Evolutionary conservation across 2,329 filamentous ascomycete genomes (phyloP), one percentile per base, ranked within the genome.

Genomic region (Arthroderma sp.): DNA sequence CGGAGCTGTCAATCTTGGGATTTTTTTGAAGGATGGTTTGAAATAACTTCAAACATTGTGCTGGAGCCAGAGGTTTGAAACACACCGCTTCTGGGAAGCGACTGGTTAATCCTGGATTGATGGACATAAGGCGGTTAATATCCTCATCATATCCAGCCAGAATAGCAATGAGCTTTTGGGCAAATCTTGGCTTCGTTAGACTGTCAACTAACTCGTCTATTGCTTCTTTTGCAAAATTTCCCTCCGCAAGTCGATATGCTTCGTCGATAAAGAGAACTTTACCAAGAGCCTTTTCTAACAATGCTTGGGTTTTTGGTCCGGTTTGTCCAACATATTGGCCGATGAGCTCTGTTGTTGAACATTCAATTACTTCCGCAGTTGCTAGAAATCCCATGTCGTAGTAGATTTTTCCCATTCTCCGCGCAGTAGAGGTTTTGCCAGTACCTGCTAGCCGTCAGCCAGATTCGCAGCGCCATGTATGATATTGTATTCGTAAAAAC

Each of bases 341-440:
- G 0, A 91, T 75, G 0, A 91, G 66, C 35, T 90, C 85, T 0
- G 82, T 81, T 0, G 84, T 83, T 0, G 86, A 89, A 49, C 77
- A 80, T 56, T 88, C 83, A 0, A 83, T 66, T 0, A 89, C 83
- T 25, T 84, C 79, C 0, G 75, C 77, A 0, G 74, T 74, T 0
- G 79, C 70, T 0, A 91, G 71, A 35, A 90, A 80, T 0, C 85
- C 85, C 76, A 89, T 81, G 62, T 90, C 82, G 64, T 87, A 90
- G 64, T 81, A 91, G 0, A 91, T 74, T 60, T 87, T 80, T 2
- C 86, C 86, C 77, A 91, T 87, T 60, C 84, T 86, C n/a, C 78
- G 73, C 0, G 87, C 87, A 0, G 79, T 88, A 0, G 83, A 84
- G 0, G 86, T 88, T 64, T 90, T 90, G 0, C 86, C 87, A 0